Evolutionary conservation across 1,284 basidiomycete species (phyloP), one percentile per base, ranked within the genome.

Genomic region (Heterobasidion occidentale): DNA sequence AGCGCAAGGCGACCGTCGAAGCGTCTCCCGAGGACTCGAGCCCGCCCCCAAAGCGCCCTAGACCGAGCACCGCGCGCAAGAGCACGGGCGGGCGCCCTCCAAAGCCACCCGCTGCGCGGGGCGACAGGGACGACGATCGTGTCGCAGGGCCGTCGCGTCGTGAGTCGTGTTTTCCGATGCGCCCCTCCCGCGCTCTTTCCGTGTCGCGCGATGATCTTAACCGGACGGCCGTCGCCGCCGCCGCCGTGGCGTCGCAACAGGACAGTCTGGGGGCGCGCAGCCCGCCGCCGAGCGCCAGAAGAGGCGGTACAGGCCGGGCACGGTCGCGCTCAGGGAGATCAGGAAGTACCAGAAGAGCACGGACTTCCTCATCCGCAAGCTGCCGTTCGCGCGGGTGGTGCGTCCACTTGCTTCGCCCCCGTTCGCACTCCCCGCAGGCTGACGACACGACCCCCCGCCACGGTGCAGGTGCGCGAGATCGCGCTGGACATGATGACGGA

Each of bases 331-430:
- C 56, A 81, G 88, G 42, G 94, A 98, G 74, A 97, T 98, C 56
- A 79, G 94, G 61, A 90, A 89, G 67, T 97, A 95, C 70, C 94
- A 98, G 72, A 94, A 92, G 70, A 87, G 83, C 62, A 97, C 94
- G 4, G 93, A 97, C 66, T 74, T 97, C 56, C 74, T 97, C 57
- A 75, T 98, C 59, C 81, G 84, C 62, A 94, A 91, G 69, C 78
- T 97, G 49, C 94, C 94, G 0, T 98, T 98, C 69, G 89, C 92
- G 51, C 88, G 94, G 63, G 76, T 97, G 64, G 94, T 97, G 66
- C 65, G 88, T 80, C 5, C 15, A 51, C 47, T 14, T 54, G 15
- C 27, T 20, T 58, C 36, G 17, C 34, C 7, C 33, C 42, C 48
- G 27, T 34, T 27, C 46, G 19, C 17, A 36, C 27, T 50, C 9